A percentile compares a stretch with the other conserved stretches of the same genome.
These are phyloP conservation scores for Euryodendron excelsum DNA, from an alignment of 148 eudicot species.

Conservation along the genomic window DNA sequence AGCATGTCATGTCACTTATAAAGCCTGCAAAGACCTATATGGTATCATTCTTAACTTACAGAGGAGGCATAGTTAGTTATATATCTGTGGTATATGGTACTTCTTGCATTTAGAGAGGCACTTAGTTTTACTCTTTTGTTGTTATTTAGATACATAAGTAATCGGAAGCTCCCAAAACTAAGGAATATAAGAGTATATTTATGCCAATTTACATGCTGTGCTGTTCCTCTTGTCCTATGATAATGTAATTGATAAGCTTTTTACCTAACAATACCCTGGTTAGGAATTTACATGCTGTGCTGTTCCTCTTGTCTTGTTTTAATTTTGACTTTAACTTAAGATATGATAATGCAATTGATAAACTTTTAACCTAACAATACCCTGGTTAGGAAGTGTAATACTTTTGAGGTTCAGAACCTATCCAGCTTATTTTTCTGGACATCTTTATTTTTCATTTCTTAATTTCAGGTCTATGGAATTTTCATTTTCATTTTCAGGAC, in stretches of 20 bases:
- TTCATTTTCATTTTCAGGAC: constrained; percentile 49
- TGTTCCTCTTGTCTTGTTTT: too few relatives aligned
- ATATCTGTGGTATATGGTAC: not conserved
- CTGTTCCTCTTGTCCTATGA: too few relatives aligned
- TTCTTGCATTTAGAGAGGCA: not conserved
- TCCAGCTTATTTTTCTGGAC: not conserved
- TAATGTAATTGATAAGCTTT: too few relatives aligned
- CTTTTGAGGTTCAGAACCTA: not conserved
- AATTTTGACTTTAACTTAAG: too few relatives aligned
- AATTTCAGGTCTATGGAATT: not conserved
- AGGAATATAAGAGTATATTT: too few relatives aligned
- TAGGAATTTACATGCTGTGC: too few relatives aligned
- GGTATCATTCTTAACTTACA: constrained; percentile 41
- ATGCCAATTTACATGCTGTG: too few relatives aligned
- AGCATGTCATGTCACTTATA: constrained; percentile 82
- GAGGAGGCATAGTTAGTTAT: not conserved
- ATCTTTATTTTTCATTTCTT: not conserved
- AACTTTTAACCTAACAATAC: not conserved
- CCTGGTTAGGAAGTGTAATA: not conserved
- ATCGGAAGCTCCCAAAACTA: not conserved
- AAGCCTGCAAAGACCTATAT: constrained; percentile 86
- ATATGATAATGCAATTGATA: not conserved
- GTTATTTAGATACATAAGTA: not conserved
- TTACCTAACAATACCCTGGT: too few relatives aligned
- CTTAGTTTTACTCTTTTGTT: not conserved